These are phyloP conservation scores for Grosmannia huntii DNA, from an alignment of 2,329 filamentous ascomycete species.

Conservation along the genomic window DNA sequence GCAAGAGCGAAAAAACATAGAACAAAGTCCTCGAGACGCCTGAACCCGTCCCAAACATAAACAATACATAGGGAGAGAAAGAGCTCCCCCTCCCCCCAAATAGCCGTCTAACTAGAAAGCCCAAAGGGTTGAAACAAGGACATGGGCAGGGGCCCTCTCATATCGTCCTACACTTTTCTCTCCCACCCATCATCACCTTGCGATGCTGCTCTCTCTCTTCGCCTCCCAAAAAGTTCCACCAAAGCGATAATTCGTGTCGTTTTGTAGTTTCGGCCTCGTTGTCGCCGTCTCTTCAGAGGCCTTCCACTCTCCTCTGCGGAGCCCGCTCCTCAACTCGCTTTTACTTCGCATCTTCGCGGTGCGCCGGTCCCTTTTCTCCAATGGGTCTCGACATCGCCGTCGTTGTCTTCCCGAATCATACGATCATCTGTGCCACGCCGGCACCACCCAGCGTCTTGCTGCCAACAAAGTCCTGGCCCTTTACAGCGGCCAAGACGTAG, in stretches of 20 bases:
- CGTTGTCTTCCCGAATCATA: slow-evolving; percentile 34
- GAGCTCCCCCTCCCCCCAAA: neutral
- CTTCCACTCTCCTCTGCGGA: neutral
- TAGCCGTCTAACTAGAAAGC: neutral
- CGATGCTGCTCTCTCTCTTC: neutral
- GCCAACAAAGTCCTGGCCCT: slow-evolving; percentile 74
- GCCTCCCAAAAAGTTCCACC: neutral
- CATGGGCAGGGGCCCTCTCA: neutral
- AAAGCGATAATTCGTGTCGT: neutral
- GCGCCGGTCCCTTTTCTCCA: neutral
- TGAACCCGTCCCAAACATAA: neutral
- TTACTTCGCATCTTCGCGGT: neutral
- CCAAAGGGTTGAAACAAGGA: neutral
- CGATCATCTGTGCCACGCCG: slow-evolving; percentile 96
- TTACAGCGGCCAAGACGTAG: slow-evolving; percentile 68
- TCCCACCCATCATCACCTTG: neutral
- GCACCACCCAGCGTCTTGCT: slow-evolving; percentile 94
- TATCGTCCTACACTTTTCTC: neutral
- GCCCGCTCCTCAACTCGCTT: neutral
- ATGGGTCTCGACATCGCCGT: neutral
- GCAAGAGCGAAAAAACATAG: neutral
- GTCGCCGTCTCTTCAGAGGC: neutral
- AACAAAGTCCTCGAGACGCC: slow-evolving; percentile 3
- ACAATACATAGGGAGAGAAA: neutral
- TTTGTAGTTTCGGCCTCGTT: neutral